Evolutionary conservation across 495 filamentous ascomycete genomes (phyloP).

Genomic region (Podospora australis): DNA sequence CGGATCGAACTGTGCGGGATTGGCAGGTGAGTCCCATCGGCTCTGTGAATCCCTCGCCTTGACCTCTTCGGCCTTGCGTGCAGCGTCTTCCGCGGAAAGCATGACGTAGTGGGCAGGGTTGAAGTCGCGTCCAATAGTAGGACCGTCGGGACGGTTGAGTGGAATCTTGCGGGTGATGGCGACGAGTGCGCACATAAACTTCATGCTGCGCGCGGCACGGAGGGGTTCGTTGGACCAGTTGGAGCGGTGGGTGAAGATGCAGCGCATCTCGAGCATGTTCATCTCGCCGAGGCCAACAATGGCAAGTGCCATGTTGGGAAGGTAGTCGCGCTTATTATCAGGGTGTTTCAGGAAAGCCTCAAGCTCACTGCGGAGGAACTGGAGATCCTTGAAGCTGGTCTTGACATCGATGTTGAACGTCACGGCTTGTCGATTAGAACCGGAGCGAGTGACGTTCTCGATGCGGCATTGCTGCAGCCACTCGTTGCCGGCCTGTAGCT

Average conservation of each 20-base stretch:
- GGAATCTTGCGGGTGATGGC: conserved; percentile 63
- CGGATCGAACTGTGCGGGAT: not conserved
- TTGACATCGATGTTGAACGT: conserved; percentile 58
- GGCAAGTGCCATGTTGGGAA: conserved; percentile 55
- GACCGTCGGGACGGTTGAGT: conserved; percentile 59
- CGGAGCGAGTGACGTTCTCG: conserved; percentile 69
- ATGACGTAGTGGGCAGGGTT: conserved; percentile 38
- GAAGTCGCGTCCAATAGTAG: conserved; percentile 50
- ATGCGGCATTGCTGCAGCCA: conserved; percentile 68
- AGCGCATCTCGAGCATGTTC: conserved; percentile 62
- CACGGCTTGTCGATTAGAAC: conserved; percentile 66
- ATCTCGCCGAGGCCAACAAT: conserved; percentile 62
- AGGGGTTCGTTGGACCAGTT: conserved; percentile 78
- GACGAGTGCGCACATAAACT: conserved; percentile 76
- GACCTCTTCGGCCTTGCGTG: conserved; percentile 41
- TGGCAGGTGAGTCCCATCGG: conserved; percentile 4
- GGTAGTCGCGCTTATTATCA: conserved; percentile 72
- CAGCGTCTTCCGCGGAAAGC: conserved; percentile 47
- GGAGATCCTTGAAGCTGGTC: conserved; percentile 66
- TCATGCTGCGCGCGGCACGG: conserved; percentile 61
- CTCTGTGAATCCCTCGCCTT: conserved; percentile 3
- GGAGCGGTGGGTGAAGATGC: conserved; percentile 48
- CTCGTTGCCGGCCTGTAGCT: conserved; percentile 70
- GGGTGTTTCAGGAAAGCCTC: conserved; percentile 50
- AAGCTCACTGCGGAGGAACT: conserved; percentile 59